These are phyloP conservation scores for Starmerella bombicola DNA, from an alignment of 805 yeast genomes.

Conservation along the genomic window DNA sequence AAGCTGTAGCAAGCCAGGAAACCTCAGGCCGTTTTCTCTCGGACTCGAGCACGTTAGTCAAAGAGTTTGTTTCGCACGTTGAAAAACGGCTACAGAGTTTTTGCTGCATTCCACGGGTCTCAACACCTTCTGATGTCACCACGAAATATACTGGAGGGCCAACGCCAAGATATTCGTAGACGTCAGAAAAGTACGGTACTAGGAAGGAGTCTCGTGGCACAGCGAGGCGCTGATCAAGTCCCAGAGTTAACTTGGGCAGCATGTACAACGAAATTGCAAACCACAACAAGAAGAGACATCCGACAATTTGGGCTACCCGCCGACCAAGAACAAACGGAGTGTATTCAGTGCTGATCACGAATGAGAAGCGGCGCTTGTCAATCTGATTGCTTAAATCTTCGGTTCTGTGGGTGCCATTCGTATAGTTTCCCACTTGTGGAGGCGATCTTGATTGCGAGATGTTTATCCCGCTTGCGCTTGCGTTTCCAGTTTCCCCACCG, in stretches of 20 bases:
- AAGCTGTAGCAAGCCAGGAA: conserved; percentile 67
- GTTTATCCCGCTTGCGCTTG: neutral
- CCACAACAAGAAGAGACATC: conserved; percentile 47
- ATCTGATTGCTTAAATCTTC: conserved; percentile 5
- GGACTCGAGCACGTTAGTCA: conserved; percentile 71
- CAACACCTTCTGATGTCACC: conserved; percentile 45
- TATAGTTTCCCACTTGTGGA: conserved; percentile 28
- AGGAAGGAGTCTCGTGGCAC: conserved; percentile 74
- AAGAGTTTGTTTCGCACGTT: conserved; percentile 64
- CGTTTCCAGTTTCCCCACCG: neutral
- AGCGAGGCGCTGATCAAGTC: conserved; percentile 82
- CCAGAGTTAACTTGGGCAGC: conserved; percentile 58
- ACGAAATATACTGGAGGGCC: conserved; percentile 92
- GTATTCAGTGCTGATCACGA: conserved; percentile 37
- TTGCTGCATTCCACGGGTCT: conserved; percentile 50
- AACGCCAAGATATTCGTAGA: conserved; percentile 58
- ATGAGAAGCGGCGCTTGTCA: conserved; percentile 15
- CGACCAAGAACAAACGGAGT: conserved; percentile 48
- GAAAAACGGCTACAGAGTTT: conserved; percentile 78
- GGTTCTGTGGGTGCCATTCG: neutral
- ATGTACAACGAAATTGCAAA: conserved; percentile 56
- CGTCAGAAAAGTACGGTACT: conserved; percentile 65
- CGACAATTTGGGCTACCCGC: conserved; percentile 36
- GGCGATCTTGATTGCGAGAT: neutral
- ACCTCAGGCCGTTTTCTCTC: conserved; percentile 55